Evolutionary conservation across 208 protist species (phyloP).

Genomic region (Leishmania braziliensis): DNA sequence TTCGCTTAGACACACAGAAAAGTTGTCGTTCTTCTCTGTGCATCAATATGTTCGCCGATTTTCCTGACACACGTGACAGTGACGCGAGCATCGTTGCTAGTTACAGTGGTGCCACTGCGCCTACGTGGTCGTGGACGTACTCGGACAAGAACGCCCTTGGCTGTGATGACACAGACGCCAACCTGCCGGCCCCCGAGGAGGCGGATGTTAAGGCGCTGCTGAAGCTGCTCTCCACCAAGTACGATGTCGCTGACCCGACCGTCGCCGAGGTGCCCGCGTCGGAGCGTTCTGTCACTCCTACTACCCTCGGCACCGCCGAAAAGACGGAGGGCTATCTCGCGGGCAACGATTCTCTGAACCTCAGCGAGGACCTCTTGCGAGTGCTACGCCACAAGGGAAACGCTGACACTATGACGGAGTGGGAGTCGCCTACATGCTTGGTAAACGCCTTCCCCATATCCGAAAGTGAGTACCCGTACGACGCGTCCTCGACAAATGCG

Average conservation of each 20-base stretch:
- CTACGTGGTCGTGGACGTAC: background rate
- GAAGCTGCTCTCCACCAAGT: slow-evolving; percentile 15
- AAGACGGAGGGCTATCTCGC: background rate
- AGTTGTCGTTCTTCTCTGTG: background rate
- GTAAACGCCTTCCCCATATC: background rate
- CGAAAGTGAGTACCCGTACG: background rate
- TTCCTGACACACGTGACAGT: background rate
- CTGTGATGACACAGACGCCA: background rate
- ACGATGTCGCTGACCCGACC: background rate
- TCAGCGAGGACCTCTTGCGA: no score
- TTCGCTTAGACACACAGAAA: no score
- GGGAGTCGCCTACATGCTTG: background rate
- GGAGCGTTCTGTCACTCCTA: no score
- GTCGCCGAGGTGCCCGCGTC: background rate
- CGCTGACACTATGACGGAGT: background rate
- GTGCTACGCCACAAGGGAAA: background rate
- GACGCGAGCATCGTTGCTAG: background rate
- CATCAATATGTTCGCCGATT: background rate
- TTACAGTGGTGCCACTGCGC: background rate
- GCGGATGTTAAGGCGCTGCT: slow-evolving; percentile 28
- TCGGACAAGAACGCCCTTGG: background rate
- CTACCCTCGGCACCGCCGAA: background rate
- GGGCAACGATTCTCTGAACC: background rate
- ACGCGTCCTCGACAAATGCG: slow-evolving; percentile 11
- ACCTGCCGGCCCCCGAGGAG: slow-evolving; percentile 18